phyloP scores from a whole-genome alignment of 2,329 filamentous ascomycete genomes.

The Ramularia endophylla region DNA sequence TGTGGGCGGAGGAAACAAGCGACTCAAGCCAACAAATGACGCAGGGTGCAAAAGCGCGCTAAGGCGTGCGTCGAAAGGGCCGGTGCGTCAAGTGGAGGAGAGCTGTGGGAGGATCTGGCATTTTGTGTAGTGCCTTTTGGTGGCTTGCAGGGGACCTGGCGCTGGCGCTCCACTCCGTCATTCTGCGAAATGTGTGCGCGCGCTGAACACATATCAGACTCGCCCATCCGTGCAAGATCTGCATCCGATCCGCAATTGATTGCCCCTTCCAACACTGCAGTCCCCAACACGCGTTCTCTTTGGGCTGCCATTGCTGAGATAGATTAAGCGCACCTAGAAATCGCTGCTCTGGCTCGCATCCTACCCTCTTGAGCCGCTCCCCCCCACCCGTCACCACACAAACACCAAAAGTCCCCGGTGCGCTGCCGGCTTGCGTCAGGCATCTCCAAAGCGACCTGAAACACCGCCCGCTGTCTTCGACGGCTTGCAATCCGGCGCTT shows the following conservation, averaged over 20 bases:
- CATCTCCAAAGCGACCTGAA: conserved; percentile 11
- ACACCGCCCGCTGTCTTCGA: conserved; percentile 14
- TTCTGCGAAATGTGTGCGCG: neutral
- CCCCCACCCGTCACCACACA: conserved; percentile 3
- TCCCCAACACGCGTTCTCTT: conserved; percentile 8
- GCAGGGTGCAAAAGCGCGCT: neutral
- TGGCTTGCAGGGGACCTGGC: neutral
- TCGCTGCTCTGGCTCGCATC: too few relatives aligned
- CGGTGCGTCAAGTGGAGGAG: neutral
- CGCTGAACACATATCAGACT: conserved; percentile 6
- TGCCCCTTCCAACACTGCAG: neutral
- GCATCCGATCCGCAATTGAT: conserved; percentile 15
- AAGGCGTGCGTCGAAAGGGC: neutral
- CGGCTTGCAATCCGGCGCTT: conserved; percentile 15
- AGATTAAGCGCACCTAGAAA: too few relatives aligned
- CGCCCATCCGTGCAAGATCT: conserved; percentile 9
- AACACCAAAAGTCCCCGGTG: neutral
- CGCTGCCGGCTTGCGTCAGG: neutral
- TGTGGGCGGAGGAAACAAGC: too few relatives aligned
- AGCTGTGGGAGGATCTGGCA: neutral
- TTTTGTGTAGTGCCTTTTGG: neutral
- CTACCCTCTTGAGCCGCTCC: conserved; percentile 4
- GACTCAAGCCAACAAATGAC: too few relatives aligned
- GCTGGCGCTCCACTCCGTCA: conserved; percentile 2
- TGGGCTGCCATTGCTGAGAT: too few relatives aligned